Percentiles rank a stretch among this genome's conserved stretches.
Conservation (phyloP, 306 rosid species). For the Trichosanthes truncata region DNA sequence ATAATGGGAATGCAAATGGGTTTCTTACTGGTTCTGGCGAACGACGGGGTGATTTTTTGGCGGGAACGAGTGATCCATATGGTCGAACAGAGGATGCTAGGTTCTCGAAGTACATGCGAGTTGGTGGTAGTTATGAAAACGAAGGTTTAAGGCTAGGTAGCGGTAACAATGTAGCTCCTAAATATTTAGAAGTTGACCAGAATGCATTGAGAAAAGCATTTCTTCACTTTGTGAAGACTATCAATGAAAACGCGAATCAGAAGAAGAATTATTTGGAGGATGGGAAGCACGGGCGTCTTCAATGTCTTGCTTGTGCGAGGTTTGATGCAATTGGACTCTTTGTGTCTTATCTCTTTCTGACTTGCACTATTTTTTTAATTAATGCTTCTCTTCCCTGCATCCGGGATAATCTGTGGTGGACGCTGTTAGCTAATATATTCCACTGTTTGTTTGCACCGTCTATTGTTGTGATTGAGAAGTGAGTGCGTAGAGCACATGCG, state of each 20-base stretch:
- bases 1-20: constrained; percentile 39
- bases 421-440: neutral
- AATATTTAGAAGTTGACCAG: constrained; percentile 59
- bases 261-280: constrained; percentile 68
- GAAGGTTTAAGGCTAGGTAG: constrained; percentile 25
- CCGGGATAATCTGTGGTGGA: neutral
- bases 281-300: constrained; percentile 68
- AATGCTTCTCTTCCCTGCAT: neutral
- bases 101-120: constrained; percentile 46
- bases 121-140: constrained; percentile 29
- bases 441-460: neutral
- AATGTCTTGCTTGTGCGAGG: constrained; percentile 86
- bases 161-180: constrained; percentile 16
- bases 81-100: constrained; percentile 37
- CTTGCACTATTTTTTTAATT: neutral
- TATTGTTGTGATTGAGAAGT: neutral
- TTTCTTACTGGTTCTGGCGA: constrained; percentile 25
- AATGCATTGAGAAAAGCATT: constrained; percentile 59
- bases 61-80: constrained; percentile 39
- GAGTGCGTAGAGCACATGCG: neutral
- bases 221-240: constrained; percentile 43
- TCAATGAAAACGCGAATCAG: constrained; percentile 48
- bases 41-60: constrained; percentile 23
- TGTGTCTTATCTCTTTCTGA: constrained; percentile 2
- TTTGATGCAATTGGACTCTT: constrained; percentile 26